Conservation (phyloP, 495 filamentous ascomycete species). For the Lindgomyces ingoldianus region DNA sequence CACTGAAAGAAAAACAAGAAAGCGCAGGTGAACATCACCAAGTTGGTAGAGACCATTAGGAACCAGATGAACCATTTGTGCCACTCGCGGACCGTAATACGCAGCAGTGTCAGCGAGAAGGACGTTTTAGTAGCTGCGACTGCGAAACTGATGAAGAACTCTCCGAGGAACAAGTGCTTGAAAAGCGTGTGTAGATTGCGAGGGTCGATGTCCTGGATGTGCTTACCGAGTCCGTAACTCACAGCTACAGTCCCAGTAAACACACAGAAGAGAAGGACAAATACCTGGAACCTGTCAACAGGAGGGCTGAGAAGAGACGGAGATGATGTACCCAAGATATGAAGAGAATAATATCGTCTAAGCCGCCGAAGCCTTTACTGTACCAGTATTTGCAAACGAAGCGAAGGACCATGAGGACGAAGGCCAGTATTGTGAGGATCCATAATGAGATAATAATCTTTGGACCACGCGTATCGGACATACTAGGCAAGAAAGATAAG, state of each 20-base stretch:
- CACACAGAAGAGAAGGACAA: neutral
- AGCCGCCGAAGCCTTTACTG: neutral
- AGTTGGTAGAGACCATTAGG: conserved; percentile 13
- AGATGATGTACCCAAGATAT: neutral
- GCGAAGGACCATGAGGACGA: neutral
- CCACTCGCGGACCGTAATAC: neutral
- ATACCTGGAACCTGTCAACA: neutral
- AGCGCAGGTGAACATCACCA: conserved; percentile 3
- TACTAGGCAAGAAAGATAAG: neutral
- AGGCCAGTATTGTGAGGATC: neutral
- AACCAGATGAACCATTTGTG: conserved; percentile 16
- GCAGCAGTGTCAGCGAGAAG: conserved; percentile 16
- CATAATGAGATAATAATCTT: neutral
- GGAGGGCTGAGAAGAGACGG: neutral
- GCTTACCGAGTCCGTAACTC: conserved; percentile 12
- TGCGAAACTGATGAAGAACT: conserved; percentile 7
- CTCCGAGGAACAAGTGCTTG: conserved; percentile 14
- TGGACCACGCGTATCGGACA: neutral
- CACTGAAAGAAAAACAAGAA: conserved; percentile 15
- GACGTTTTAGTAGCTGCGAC: conserved; percentile 12
- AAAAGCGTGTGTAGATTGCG: neutral
- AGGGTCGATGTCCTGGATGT: neutral
- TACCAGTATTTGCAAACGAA: neutral
- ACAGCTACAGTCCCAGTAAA: conserved; percentile 15
- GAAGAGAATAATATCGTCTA: neutral